Evolutionary conservation across 1,284 basidiomycete genomes (phyloP).

Genomic region (Heliocybe sulcata): DNA sequence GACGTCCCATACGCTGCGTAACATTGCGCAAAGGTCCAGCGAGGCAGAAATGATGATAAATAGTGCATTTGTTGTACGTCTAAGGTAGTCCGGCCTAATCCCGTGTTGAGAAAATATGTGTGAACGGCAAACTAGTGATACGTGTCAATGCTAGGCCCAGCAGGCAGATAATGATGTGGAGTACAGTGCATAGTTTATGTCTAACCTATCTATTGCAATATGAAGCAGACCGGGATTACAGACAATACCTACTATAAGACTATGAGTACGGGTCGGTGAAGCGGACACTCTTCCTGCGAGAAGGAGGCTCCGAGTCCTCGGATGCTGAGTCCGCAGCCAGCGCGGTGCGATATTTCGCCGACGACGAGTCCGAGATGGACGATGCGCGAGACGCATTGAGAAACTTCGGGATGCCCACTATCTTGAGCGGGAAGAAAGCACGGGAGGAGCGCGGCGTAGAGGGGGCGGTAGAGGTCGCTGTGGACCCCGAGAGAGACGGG

Average conservation of each 20-base stretch:
- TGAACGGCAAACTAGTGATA: no score
- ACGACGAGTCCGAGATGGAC: slow-evolving; percentile 19
- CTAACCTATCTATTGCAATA: no score
- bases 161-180: not conserved
- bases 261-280: slow-evolving; percentile 22
- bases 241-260: not conserved
- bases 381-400: slow-evolving; percentile 33
- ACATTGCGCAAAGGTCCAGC: no score
- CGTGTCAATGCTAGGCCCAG: no score
- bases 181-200: not conserved
- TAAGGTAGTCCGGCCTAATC: no score
- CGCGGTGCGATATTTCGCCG: not conserved
- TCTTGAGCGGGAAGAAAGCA: slow-evolving; percentile 20
- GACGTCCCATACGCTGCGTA: no score
- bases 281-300: slow-evolving; percentile 46
- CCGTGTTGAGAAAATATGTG: no score
- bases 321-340: slow-evolving; percentile 15
- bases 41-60: no score
- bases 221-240: no score
- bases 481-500: slow-evolving; percentile 26
- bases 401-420: slow-evolving; percentile 41
- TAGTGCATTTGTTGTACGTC: no score
- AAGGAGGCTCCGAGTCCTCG: slow-evolving; percentile 3
- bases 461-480: slow-evolving; percentile 34
- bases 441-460: slow-evolving; percentile 28